A percentile compares a stretch with the other conserved stretches of the same genome.
phyloP scores from a whole-genome alignment of 2,329 filamentous ascomycete species.

The Paraconiothyrium sp. region DNA sequence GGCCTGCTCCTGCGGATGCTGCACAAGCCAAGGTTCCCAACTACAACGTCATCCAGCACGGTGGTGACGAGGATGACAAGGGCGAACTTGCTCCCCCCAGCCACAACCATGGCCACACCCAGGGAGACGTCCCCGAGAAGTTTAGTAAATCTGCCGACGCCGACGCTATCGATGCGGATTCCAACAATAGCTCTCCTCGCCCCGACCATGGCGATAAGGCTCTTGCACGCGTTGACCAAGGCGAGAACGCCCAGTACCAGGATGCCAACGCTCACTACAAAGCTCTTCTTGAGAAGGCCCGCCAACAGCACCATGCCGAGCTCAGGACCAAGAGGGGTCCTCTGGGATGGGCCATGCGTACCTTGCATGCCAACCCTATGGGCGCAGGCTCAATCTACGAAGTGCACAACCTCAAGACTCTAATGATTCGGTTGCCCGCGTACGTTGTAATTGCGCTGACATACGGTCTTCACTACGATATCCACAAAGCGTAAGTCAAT shows the following conservation, averaged over 20 bases:
- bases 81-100: conserved; percentile 1
- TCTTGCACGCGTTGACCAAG: conserved; percentile 56
- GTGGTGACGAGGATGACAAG: conserved; percentile 29
- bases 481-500: conserved; percentile 72
- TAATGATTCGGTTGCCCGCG: conserved; percentile 74
- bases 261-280: conserved; percentile 10
- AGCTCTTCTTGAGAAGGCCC: conserved; percentile 4
- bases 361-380: conserved; percentile 76
- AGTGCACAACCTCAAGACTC: conserved; percentile 51
- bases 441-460: conserved; percentile 69
- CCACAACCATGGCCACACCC: not conserved
- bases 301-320: conserved; percentile 59
- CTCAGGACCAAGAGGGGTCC: conserved; percentile 71
- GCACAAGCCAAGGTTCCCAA: conserved; percentile 71
- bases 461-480: conserved; percentile 84
- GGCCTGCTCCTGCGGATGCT: conserved; percentile 63
- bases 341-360: conserved; percentile 85
- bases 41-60: conserved; percentile 78
- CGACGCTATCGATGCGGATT: conserved; percentile 23
- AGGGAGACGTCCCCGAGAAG: conserved; percentile 26
- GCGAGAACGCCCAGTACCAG: conserved; percentile 52
- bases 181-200: conserved; percentile 1
- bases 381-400: conserved; percentile 79
- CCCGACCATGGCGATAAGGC: conserved; percentile 46
- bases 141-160: conserved; percentile 37